These are phyloP conservation scores for Candida pini DNA, from an alignment of 805 yeast genomes.

Conservation along the genomic window DNA sequence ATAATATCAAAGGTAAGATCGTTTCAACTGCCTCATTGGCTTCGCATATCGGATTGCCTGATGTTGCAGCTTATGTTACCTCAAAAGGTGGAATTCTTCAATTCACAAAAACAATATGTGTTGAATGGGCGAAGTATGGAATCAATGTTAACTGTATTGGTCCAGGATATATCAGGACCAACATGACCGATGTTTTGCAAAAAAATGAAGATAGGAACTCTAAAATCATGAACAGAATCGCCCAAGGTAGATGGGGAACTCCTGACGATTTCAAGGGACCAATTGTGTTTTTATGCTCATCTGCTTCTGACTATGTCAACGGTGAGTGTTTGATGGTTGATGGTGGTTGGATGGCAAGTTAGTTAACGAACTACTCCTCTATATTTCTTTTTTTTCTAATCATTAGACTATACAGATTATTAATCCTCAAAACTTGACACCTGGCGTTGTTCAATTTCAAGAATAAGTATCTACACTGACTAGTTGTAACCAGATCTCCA, in stretches of 20 bases:
- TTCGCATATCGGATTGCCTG: constrained; percentile 36
- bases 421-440: too few relatives aligned
- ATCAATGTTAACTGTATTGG: constrained; percentile 44
- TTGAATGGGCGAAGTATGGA: constrained; percentile 41
- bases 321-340: constrained; percentile 50
- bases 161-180: constrained; percentile 45
- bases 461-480: too few relatives aligned
- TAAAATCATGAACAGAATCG: constrained; percentile 33
- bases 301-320: constrained; percentile 44
- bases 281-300: constrained; percentile 38
- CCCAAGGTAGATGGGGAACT: constrained; percentile 43
- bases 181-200: constrained; percentile 33
- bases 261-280: constrained; percentile 44
- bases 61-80: constrained; percentile 35
- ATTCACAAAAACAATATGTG: constrained; percentile 33
- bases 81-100: constrained; percentile 36
- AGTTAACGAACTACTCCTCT: not conserved
- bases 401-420: too few relatives aligned
- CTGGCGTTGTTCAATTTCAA: too few relatives aligned
- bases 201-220: constrained; percentile 22
- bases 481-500: too few relatives aligned
- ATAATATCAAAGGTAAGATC: constrained; percentile 32
- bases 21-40: constrained; percentile 37
- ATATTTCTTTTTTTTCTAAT: too few relatives aligned
- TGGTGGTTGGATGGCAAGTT: constrained; percentile 46